Percentiles rank a stretch among this genome's conserved stretches.
phyloP scores from a whole-genome alignment of 2,329 filamentous ascomycete genomes.

The Calonectria pseudoreteaudii region DNA sequence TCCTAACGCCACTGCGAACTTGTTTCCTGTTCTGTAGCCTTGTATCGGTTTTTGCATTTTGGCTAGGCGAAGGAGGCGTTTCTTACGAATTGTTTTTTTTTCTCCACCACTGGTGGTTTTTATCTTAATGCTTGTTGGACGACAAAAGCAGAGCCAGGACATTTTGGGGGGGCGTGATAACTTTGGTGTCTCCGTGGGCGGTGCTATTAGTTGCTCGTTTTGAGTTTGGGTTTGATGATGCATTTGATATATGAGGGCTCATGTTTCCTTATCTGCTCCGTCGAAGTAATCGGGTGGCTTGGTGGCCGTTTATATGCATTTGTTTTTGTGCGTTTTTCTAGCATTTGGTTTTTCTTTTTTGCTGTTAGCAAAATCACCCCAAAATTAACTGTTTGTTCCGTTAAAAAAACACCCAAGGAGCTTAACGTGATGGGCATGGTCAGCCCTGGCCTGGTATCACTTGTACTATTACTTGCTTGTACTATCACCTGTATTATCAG shows the following conservation, averaged over 20 bases:
- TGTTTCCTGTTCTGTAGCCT: slow-evolving; percentile 15
- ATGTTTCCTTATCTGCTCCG: slow-evolving; percentile 9
- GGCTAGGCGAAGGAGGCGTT: slow-evolving; percentile 41
- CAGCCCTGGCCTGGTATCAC: neutral
- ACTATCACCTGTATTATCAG: neutral
- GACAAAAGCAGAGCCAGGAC: slow-evolving; percentile 11
- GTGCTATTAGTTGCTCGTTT: neutral
- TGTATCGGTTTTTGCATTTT: slow-evolving; percentile 28
- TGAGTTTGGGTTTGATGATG: slow-evolving; percentile 15
- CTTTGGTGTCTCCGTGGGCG: slow-evolving; percentile 5
- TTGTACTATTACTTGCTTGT: neutral
- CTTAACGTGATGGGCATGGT: neutral
- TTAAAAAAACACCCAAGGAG: neutral
- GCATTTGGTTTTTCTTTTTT: neutral
- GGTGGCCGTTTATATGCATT: slow-evolving; percentile 24
- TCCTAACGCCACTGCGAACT: neutral
- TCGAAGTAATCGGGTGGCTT: slow-evolving; percentile 18
- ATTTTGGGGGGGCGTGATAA: neutral
- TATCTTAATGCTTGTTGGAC: slow-evolving; percentile 18
- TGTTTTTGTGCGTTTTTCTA: neutral
- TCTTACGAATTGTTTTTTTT: slow-evolving; percentile 7
- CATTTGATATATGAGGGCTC: slow-evolving; percentile 28
- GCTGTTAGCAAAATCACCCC: neutral
- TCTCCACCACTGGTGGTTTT: slow-evolving; percentile 5
- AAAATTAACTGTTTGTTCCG: neutral